Base-by-base conservation (phyloP, 2,329 filamentous ascomycete species). In the Fusarium buharicum region DNA sequence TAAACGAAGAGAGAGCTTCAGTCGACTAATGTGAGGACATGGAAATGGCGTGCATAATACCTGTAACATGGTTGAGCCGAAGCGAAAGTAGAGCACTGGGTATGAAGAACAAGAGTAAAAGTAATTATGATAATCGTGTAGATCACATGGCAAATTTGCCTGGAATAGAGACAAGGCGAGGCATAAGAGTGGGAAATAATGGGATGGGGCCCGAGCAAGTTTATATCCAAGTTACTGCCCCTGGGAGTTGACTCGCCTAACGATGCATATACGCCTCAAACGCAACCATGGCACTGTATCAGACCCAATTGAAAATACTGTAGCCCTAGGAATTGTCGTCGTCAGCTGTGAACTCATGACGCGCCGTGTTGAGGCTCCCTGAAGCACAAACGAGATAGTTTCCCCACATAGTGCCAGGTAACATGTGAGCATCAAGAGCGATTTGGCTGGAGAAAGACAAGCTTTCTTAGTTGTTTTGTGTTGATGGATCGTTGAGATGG, bases 281-380 rank as follows among this genome's bases (percentile, higher is more conserved):
- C 18, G 33, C 13, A 16, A 6, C 10, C 37, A 18, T n/a, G 17
- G 31, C 30, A 59, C 44, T 46, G 59, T 59, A 50, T 39, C 27
- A 31, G 41, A 47, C 34, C n/a, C 12, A n/a, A 36, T 34, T 20
- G 41, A 33, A 39, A 53, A 47, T 58, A 18, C 7, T 4, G 16
- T 16, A 46, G 14, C 31, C 33, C 50, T 11, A 9, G 3, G n/a
- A 22, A 5, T 50, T 50, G 51, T 45, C 41, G 31, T 45, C 48
- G 40, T 40, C 45, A 65, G 60, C 61, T 20, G 43, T 63, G 49
- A 50, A 33, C 54, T 61, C 60, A 39, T 49, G 38, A 59, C 16
- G 36, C 40, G 13, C 45, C 24, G 54, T 45, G 50, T 56, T 47
- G 20, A 27, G 18, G 20, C 7, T 22, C 20, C 20, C 20, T 46